Percentiles rank a stretch among this genome's conserved stretches.
phyloP scores from a whole-genome alignment of 73 alveolate species.

The Paramecium tetraurelia region DNA sequence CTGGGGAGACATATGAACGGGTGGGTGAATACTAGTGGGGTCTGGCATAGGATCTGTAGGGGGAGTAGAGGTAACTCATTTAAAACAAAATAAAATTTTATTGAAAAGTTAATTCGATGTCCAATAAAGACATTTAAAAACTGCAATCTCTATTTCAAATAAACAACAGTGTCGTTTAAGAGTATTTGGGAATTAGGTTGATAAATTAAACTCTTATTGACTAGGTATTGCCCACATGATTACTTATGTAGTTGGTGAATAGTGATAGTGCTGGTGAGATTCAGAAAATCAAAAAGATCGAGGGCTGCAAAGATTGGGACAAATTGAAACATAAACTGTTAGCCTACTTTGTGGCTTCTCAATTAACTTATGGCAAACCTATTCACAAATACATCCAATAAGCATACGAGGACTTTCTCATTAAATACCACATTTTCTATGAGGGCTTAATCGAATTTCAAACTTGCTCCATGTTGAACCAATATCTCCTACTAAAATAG shows the following conservation, averaged over 20 bases:
- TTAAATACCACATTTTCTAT: not conserved
- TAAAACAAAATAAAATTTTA: not conserved
- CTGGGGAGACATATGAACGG: not conserved
- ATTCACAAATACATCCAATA: not conserved
- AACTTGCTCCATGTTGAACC: not conserved
- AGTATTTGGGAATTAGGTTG: not conserved
- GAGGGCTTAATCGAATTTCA: not conserved
- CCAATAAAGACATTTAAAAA: conserved; percentile 1
- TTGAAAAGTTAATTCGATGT: not conserved
- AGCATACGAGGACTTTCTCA: not conserved
- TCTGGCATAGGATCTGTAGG: conserved; percentile 24
- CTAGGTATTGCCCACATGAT: not conserved
- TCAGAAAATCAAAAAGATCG: not conserved
- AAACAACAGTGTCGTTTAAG: not conserved
- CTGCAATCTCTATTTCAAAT: not conserved
- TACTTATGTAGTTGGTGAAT: not conserved
- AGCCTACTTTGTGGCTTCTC: not conserved
- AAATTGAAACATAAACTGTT: not conserved
- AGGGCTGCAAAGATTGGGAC: not conserved
- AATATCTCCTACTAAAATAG: not conserved
- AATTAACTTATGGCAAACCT: not conserved
- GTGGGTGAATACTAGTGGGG: not conserved
- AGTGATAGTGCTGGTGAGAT: not conserved
- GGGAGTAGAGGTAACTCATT: conserved; percentile 39
- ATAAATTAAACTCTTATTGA: not conserved